These are phyloP conservation scores for Neofusicoccum ribis DNA, from an alignment of 2,329 filamentous ascomycete genomes.

Conservation along the genomic window DNA sequence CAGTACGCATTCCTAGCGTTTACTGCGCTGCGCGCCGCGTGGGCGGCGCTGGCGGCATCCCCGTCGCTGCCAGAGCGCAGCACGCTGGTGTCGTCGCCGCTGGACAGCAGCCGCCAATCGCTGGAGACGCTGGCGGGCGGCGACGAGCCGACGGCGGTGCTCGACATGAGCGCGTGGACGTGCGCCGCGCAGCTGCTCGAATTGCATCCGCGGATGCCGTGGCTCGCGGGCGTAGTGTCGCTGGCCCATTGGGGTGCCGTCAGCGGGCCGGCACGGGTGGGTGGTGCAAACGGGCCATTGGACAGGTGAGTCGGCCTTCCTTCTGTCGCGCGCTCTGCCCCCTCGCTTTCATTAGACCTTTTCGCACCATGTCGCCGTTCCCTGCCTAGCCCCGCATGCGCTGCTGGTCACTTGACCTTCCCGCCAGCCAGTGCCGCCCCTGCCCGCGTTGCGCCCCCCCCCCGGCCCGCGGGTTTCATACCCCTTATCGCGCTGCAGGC, in stretches of 20 bases:
- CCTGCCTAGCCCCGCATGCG: conserved; percentile 52
- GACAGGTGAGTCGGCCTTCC: conserved; percentile 75
- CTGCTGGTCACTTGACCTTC: conserved; percentile 62
- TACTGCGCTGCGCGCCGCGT: conserved; percentile 65
- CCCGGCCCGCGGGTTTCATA: conserved; percentile 14
- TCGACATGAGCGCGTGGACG: conserved; percentile 76
- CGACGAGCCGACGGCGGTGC: conserved; percentile 55
- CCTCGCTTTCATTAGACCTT: conserved; percentile 24
- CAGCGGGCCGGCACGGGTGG: conserved; percentile 72
- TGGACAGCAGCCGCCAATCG: conserved; percentile 34
- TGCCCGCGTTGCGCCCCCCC: conserved; percentile 7
- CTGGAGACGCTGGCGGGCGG: conserved; percentile 23
- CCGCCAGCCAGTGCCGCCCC: conserved; percentile 32
- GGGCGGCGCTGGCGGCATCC: conserved; percentile 65
- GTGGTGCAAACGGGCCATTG: conserved; percentile 72
- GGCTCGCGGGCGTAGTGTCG: conserved; percentile 75
- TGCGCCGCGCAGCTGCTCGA: conserved; percentile 72
- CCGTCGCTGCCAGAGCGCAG: conserved; percentile 64
- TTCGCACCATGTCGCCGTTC: conserved; percentile 34
- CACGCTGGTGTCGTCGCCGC: conserved; percentile 31
- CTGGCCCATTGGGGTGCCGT: conserved; percentile 74
- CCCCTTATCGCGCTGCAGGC: conserved; percentile 19
- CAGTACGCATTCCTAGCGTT: conserved; percentile 54
- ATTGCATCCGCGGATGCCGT: conserved; percentile 82
- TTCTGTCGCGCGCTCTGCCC: conserved; percentile 20